Evolutionary conservation across 1,284 basidiomycete species (phyloP).

Genomic region (Coniferiporia sulphurascens): DNA sequence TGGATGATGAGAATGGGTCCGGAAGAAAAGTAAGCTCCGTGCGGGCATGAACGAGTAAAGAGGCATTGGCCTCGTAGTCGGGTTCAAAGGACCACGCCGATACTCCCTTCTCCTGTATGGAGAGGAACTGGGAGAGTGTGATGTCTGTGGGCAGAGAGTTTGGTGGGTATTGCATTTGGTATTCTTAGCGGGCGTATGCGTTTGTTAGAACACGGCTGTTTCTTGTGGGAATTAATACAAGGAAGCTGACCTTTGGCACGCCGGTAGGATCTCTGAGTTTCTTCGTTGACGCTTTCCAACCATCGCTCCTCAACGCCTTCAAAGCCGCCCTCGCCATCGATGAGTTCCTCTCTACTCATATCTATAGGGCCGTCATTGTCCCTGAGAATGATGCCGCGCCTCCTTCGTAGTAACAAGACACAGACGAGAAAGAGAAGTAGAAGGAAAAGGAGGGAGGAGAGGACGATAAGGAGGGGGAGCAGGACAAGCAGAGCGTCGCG

Average conservation of each 20-base stretch:
- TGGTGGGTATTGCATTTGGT: conserved; percentile 86
- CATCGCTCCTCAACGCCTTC: conserved; percentile 89
- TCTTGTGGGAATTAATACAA: conserved; percentile 11
- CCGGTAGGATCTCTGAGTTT: conserved; percentile 67
- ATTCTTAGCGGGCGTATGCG: conserved; percentile 49
- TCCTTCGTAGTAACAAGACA: conserved; percentile 76
- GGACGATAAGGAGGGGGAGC: conserved; percentile 86
- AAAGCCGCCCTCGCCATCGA: conserved; percentile 88
- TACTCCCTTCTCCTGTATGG: conserved; percentile 96
- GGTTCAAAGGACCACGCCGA: conserved; percentile 98
- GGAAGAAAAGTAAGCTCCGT: conserved; percentile 96
- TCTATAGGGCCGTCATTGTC: conserved; percentile 93
- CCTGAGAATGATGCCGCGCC: conserved; percentile 75
- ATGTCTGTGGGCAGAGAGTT: conserved; percentile 94
- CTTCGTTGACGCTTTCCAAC: conserved; percentile 80
- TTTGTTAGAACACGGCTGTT: conserved; percentile 4
- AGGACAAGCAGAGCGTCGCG: conserved; percentile 72
- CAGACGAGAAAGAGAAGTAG: conserved; percentile 87
- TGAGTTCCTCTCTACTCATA: conserved; percentile 84
- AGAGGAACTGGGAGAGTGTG: conserved; percentile 93
- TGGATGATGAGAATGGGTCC: conserved; percentile 88
- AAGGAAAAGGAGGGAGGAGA: conserved; percentile 89
- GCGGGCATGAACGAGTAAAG: conserved; percentile 85
- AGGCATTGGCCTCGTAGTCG: conserved; percentile 90
- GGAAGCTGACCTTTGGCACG: conserved; percentile 77